A percentile compares a stretch with the other conserved stretches of the same genome.
Conservation (phyloP, 495 filamentous ascomycete genomes). For the Podospora bellae-mahoneyi region DNA sequence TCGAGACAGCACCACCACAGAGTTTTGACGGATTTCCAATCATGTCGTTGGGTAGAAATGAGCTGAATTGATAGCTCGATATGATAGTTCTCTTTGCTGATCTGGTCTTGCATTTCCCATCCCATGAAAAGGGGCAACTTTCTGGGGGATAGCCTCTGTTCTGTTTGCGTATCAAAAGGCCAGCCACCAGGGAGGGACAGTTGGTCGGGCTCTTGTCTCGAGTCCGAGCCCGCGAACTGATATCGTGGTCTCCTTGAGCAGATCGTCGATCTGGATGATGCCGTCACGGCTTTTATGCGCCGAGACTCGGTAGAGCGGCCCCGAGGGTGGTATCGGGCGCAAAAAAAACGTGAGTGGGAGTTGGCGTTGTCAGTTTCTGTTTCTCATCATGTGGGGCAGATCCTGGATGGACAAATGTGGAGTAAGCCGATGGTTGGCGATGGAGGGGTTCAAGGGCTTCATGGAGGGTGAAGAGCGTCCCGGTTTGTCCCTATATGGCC, state of each 20-base stretch:
- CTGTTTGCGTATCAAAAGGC: neutral
- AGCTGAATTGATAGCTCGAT: neutral
- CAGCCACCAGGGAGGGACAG: neutral
- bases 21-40: neutral
- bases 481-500: neutral
- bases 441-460: too few relatives aligned
- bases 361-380: neutral
- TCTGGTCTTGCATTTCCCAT: neutral
- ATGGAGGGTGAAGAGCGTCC: too few relatives aligned
- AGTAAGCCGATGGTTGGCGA: neutral
- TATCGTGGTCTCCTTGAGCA: neutral
- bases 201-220: neutral
- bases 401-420: neutral
- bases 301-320: conserved; percentile 5
- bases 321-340: neutral
- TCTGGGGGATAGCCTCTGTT: neutral
- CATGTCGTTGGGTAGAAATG: neutral
- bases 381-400: neutral
- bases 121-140: neutral
- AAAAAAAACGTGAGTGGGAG: conserved; percentile 1
- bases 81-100: neutral
- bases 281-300: neutral
- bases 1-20: neutral
- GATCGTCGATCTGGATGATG: neutral
- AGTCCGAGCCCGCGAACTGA: neutral